These are phyloP conservation scores for Diaporthe vexans DNA, from an alignment of 2,329 filamentous ascomycete genomes.

Conservation along the genomic window DNA sequence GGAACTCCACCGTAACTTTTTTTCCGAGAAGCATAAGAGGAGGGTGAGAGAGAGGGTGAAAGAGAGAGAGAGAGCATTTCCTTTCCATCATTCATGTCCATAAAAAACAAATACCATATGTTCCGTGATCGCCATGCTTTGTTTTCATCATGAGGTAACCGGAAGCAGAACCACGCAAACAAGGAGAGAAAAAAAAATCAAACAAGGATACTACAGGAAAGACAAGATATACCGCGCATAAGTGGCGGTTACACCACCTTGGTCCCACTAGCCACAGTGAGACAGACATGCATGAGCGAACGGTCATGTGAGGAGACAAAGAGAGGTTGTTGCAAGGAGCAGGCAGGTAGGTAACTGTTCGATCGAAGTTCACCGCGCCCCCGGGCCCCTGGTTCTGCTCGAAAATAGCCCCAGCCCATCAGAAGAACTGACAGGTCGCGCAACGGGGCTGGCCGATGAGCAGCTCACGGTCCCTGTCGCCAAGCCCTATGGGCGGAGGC, in stretches of 20 bases:
- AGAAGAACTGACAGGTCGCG: constrained; percentile 2
- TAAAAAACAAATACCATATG: neutral
- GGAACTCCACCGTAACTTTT: neutral
- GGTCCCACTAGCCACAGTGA: constrained; percentile 16
- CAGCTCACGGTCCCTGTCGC: neutral
- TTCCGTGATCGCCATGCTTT: constrained; percentile 31
- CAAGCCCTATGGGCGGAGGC: constrained; percentile 1
- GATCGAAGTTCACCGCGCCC: neutral
- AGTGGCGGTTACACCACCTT: neutral
- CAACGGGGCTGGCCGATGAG: neutral
- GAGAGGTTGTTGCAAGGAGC: neutral
- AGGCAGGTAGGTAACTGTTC: too few species aligned
- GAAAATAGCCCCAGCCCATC: neutral
- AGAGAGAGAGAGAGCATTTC: too few species aligned
- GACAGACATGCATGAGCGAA: constrained; percentile 1
- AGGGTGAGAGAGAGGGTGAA: too few species aligned
- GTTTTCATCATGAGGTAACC: constrained; percentile 14
- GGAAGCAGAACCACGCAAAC: neutral
- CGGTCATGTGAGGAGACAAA: constrained; percentile 12
- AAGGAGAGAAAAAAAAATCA: neutral
- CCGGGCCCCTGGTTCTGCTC: neutral
- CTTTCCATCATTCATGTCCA: constrained; percentile 19
- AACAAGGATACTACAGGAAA: neutral
- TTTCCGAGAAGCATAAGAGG: neutral
- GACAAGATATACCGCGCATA: neutral